Evolutionary conservation across 2,329 filamentous ascomycete genomes (phyloP).

Genomic region (Talaromyces sp.): DNA sequence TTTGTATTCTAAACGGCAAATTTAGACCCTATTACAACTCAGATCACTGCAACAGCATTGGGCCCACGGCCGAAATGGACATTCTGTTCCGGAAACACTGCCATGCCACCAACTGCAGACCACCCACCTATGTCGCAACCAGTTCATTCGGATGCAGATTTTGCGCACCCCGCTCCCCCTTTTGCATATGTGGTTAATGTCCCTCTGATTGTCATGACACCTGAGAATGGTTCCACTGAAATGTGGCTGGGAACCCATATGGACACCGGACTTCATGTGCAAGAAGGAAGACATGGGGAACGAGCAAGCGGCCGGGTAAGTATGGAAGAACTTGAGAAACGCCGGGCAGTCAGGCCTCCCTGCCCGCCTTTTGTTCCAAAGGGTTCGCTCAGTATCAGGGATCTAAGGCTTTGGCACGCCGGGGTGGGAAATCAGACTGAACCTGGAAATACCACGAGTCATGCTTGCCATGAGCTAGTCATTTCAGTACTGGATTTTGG

Average conservation of each 20-base stretch:
- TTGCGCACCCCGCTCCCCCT: conserved; percentile 50
- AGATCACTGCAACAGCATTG: conserved; percentile 44
- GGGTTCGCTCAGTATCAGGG: conserved; percentile 38
- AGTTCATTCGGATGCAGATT: conserved; percentile 57
- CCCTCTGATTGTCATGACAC: conserved; percentile 46
- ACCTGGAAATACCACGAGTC: conserved; percentile 47
- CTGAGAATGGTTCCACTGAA: conserved; percentile 53
- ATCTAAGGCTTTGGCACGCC: conserved; percentile 57
- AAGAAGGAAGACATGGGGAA: conserved; percentile 56
- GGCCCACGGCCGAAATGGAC: conserved; percentile 53
- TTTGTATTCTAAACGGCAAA: conserved; percentile 23
- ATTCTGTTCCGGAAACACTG: conserved; percentile 55
- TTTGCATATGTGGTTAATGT: conserved; percentile 55
- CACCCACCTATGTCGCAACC: conserved; percentile 38
- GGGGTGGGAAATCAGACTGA: conserved; percentile 56
- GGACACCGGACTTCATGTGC: conserved; percentile 50
- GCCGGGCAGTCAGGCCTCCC: conserved; percentile 38
- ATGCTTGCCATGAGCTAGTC: conserved; percentile 52
- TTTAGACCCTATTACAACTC: conserved; percentile 23
- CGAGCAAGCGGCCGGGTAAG: conserved; percentile 18
- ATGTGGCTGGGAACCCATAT: conserved; percentile 55
- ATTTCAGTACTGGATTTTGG: conserved; percentile 43
- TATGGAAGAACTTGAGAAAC: conserved; percentile 29
- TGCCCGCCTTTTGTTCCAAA: conserved; percentile 45
- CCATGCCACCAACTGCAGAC: conserved; percentile 48